Conservation (phyloP, 2,329 filamentous ascomycete species). For the Fusarium citri region DNA sequence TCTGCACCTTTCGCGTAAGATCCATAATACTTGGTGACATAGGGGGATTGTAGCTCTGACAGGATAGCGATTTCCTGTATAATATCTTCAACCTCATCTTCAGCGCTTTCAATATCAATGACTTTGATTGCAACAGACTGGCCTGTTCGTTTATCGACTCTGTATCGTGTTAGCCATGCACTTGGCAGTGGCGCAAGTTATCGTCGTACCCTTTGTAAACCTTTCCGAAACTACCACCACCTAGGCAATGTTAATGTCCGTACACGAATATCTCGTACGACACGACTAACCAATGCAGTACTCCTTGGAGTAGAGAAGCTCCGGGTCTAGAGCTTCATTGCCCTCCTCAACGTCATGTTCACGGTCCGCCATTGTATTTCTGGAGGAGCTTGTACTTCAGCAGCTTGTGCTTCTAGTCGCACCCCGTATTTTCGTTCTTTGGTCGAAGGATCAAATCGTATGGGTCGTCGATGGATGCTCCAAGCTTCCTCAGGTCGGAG, state of each 20-base stretch:
- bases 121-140: slow-evolving; percentile 97
- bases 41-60: slow-evolving; percentile 93
- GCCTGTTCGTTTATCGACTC: slow-evolving; percentile 91
- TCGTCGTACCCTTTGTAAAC: slow-evolving; percentile 89
- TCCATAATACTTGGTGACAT: slow-evolving; percentile 97
- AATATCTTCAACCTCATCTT: slow-evolving; percentile 99
- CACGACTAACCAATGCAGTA: slow-evolving; percentile 79
- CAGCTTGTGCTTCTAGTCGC: slow-evolving; percentile 15
- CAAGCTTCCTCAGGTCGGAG: background rate
- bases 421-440: background rate
- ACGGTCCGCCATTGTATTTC: slow-evolving; percentile 59
- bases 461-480: background rate
- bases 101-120: slow-evolving; percentile 98
- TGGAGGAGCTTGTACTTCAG: slow-evolving; percentile 12
- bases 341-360: slow-evolving; percentile 59
- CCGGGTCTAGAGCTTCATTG: slow-evolving; percentile 77
- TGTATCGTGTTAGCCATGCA: slow-evolving; percentile 52
- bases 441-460: background rate
- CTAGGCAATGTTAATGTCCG: slow-evolving; percentile 58
- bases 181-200: background rate
- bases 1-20: slow-evolving; percentile 96
- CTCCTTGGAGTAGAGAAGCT: slow-evolving; percentile 92
- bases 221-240: slow-evolving; percentile 97
- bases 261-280: background rate
- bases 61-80: slow-evolving; percentile 98